Evolutionary conservation across 1,284 basidiomycete species (phyloP), one percentile per base, ranked within the genome.

Genomic region (Moesziomyces antarcticus): DNA sequence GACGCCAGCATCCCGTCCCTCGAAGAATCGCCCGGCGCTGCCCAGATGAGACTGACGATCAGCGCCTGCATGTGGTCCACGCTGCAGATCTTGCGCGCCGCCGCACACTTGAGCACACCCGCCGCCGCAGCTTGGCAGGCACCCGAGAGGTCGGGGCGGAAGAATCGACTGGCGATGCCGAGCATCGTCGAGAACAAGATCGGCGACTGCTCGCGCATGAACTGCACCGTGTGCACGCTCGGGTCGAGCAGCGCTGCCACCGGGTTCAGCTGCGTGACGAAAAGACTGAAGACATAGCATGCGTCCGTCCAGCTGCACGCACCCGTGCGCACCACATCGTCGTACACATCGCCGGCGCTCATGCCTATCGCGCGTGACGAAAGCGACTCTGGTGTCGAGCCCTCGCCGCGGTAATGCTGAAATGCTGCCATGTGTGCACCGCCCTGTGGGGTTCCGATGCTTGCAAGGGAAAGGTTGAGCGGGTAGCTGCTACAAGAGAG

Each of bases 131-230:
- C 88, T 71, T 90, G 89, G 72, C 89, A 91, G 24, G 86, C 85
- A 69, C 88, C 88, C 84, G 90, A 92, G 30, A 89, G 83, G 46
- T 89, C 88, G 7, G 90, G 88, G 62, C 88, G 88, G 86, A 92
- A 93, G 79, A 93, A 93, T 84, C 93, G 93, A 86, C 90, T 91
- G 22, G 90, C 90, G n/a, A 90, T 90, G 88, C 91, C 91, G 78
- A 93, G 87, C 54, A 94, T 87, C 27, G 90, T 89, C 9, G 92
- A 91, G 84, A 93, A 93, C 55, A 94, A 87, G 79, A 93, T 90
- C 0, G 91, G 90, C 56, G 89, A 92, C 67, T 88, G 89, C 22
- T 87, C 87, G 73, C 92, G 91, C 71, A 93, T 89, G 80, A 92
- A 93, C 16, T 73, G 69, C 0, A 80, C 77, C 0, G 84, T 83